Conservation (phyloP, 2,329 filamentous ascomycete genomes). For the Domatiomyces globalis region DNA sequence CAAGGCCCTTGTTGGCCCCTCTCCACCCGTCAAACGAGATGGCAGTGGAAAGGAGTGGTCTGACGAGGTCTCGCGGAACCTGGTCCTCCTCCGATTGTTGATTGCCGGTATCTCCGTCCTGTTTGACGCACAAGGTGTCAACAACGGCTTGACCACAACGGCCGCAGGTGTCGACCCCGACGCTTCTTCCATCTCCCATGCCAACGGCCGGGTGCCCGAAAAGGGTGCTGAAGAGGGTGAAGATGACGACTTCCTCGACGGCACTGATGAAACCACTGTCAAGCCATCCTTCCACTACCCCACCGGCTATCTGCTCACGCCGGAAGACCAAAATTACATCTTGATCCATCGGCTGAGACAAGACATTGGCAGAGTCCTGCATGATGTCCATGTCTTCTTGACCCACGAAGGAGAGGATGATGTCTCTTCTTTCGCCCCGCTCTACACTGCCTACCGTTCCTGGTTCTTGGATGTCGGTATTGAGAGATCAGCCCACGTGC, state of each 20-base stretch:
- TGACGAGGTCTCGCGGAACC: slow-evolving; percentile 80
- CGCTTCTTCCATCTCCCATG: slow-evolving; percentile 31
- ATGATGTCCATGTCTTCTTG: slow-evolving; percentile 72
- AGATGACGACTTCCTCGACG: slow-evolving; percentile 39
- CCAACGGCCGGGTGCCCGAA: slow-evolving; percentile 21
- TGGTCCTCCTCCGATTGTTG: slow-evolving; percentile 76
- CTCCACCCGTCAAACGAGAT: slow-evolving; percentile 70
- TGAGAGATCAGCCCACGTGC: slow-evolving; percentile 81
- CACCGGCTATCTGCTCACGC: slow-evolving; percentile 66
- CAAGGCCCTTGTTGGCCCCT: slow-evolving; percentile 63
- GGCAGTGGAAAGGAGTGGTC: slow-evolving; percentile 99
- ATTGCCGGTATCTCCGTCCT: slow-evolving; percentile 79
- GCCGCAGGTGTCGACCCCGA: slow-evolving; percentile 28
- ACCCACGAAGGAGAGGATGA: slow-evolving; percentile 81
- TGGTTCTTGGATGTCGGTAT: slow-evolving; percentile 98
- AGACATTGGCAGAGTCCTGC: slow-evolving; percentile 63
- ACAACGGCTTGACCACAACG: slow-evolving; percentile 35
- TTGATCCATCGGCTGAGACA: slow-evolving; percentile 70
- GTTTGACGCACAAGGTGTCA: slow-evolving; percentile 66
- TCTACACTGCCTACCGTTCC: slow-evolving; percentile 83
- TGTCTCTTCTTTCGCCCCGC: slow-evolving; percentile 80
- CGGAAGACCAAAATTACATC: slow-evolving; percentile 51
- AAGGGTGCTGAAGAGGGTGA: slow-evolving; percentile 23
- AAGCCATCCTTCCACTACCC: slow-evolving; percentile 79
- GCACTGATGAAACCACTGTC: slow-evolving; percentile 46